These are phyloP conservation scores for Barnettozyma hawaiiensis DNA, from an alignment of 1,139 yeast genomes.

Conservation along the genomic window DNA sequence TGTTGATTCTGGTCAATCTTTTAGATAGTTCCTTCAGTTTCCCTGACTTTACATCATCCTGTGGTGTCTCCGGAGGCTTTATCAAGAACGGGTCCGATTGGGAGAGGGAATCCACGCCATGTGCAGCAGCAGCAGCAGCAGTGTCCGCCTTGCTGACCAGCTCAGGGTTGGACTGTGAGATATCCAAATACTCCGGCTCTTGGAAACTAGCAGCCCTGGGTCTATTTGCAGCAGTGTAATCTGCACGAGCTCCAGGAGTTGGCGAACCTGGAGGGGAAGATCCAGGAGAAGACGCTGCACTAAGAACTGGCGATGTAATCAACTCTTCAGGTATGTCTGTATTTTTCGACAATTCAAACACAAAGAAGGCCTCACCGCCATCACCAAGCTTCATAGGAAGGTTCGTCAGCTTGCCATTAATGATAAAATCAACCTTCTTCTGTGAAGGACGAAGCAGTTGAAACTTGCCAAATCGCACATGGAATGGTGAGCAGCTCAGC, in stretches of 20 bases:
- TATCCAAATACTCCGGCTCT: conserved; percentile 55
- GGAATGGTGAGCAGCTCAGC: conserved; percentile 92
- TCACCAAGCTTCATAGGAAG: conserved; percentile 96
- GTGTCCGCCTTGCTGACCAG: no score
- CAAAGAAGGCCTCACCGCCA: conserved; percentile 97
- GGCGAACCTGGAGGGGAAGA: conserved; percentile 40
- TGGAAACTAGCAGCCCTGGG: conserved; percentile 27
- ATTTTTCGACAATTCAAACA: conserved; percentile 70
- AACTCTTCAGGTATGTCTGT: conserved; percentile 66
- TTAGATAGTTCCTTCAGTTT: conserved; percentile 65
- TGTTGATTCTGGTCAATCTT: conserved; percentile 62
- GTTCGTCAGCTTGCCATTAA: conserved; percentile 76
- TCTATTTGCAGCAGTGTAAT: conserved; percentile 3
- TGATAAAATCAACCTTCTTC: conserved; percentile 83
- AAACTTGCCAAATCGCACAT: conserved; percentile 91
- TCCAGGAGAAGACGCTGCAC: conserved; percentile 70
- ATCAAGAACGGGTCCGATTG: conserved; percentile 7
- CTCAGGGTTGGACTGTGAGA: conserved; percentile 25
- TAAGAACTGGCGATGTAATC: conserved; percentile 86
- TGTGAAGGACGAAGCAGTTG: conserved; percentile 93
- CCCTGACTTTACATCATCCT: conserved; percentile 47
- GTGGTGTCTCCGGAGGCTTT: conserved; percentile 14
- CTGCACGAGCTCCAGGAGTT: conserved; percentile 1
- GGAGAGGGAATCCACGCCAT: conserved; percentile 3
- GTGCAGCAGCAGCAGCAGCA: no score